A percentile compares a stretch with the other conserved stretches of the same genome.
Conservation (phyloP, 192 early-diverging fungal species). For the Phlyctochytrium planicorne region DNA sequence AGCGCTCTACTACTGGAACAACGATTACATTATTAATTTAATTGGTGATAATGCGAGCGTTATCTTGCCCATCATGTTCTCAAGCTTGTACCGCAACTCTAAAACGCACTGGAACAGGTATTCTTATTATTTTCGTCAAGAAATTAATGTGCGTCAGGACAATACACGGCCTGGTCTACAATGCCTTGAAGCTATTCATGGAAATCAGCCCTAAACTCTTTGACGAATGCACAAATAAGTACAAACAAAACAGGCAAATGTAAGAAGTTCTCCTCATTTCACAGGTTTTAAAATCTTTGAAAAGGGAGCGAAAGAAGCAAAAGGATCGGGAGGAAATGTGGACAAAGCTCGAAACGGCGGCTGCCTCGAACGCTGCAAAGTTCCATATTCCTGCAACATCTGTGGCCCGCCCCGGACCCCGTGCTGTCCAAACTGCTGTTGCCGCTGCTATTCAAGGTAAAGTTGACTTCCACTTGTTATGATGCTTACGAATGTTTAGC, state of each 20-base stretch:
- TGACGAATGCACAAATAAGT: slow-evolving; percentile 93
- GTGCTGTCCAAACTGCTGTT: not conserved
- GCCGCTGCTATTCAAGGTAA: not conserved
- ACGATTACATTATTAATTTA: slow-evolving; percentile 95
- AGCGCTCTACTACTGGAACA: slow-evolving; percentile 98
- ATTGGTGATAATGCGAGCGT: slow-evolving; percentile 89
- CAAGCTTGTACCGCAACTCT: slow-evolving; percentile 90
- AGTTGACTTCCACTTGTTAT: too few relatives aligned
- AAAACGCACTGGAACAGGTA: slow-evolving; percentile 97
- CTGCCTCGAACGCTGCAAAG: slow-evolving; percentile 45
- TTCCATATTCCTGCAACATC: slow-evolving; percentile 14
- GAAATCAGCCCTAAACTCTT: slow-evolving; percentile 93
- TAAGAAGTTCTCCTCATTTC: slow-evolving; percentile 40
- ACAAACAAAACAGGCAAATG: slow-evolving; percentile 85
- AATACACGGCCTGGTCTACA: slow-evolving; percentile 96
- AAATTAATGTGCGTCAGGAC: slow-evolving; percentile 55
- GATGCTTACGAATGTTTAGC: not conserved
- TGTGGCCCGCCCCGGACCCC: not conserved
- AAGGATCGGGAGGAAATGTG: slow-evolving; percentile 80
- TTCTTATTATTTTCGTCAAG: not conserved
- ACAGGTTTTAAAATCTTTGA: not conserved
- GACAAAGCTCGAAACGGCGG: slow-evolving; percentile 68
- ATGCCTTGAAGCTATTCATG: slow-evolving; percentile 96
- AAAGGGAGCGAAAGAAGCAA: slow-evolving; percentile 77
- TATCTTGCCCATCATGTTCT: slow-evolving; percentile 95